A percentile compares a stretch with the other conserved stretches of the same genome.
These are phyloP conservation scores for Oryza officinalis DNA, from an alignment of 176 grass and related monocot genomes.

Conservation along the genomic window DNA sequence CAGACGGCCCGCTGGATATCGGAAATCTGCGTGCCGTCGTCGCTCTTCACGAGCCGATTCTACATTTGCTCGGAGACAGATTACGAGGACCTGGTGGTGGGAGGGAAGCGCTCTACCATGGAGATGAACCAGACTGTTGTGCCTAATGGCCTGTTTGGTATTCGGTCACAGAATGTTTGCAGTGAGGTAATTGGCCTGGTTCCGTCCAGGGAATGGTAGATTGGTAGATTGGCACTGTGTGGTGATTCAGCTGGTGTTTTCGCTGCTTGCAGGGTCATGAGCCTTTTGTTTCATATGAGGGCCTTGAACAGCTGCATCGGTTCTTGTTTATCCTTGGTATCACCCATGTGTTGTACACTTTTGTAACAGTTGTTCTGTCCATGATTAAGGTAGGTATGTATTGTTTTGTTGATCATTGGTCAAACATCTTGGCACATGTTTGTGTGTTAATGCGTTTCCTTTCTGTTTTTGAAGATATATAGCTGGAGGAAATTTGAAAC, in stretches of 20 bases:
- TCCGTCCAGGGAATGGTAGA: not conserved
- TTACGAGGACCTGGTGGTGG: constrained; percentile 32
- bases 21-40: constrained; percentile 80
- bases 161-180: constrained; percentile 40
- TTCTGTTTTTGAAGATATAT: constrained; percentile 65
- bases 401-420: not conserved
- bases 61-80: constrained; percentile 76
- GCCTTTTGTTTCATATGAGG: constrained; percentile 89
- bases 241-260: not conserved
- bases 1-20: constrained; percentile 85
- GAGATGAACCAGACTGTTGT: constrained; percentile 47
- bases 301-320: constrained; percentile 85
- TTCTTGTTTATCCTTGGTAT: constrained; percentile 94
- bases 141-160: constrained; percentile 31
- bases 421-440: not conserved
- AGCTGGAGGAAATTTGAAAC: constrained; percentile 97
- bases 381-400: constrained; percentile 75
- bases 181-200: constrained; percentile 46
- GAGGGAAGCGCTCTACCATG: not conserved
- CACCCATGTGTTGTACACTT: constrained; percentile 91
- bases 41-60: constrained; percentile 69
- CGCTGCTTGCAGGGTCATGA: constrained; percentile 72
- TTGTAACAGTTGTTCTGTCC: constrained; percentile 84
- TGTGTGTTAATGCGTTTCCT: not conserved
- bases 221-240: not conserved